Conservation (phyloP, 2,329 filamentous ascomycete genomes). For the Hirsutella thompsonii region DNA sequence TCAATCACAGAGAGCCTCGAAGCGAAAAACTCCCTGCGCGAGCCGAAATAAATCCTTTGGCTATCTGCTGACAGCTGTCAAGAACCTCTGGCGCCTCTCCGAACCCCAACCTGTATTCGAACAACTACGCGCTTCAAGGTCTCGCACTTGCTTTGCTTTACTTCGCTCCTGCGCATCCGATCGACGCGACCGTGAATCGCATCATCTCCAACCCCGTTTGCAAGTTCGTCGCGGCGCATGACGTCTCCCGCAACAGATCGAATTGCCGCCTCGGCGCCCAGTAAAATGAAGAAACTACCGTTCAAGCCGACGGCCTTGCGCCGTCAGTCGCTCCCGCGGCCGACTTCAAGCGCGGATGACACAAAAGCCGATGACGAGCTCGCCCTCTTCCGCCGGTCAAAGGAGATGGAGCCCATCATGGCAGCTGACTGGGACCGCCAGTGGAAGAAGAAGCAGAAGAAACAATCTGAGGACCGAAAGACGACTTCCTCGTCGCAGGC, state of each 20-base stretch:
- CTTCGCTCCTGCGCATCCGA: background rate
- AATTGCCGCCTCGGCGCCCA: conserved; percentile 9
- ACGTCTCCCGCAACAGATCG: conserved; percentile 9
- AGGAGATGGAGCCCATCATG: conserved; percentile 33
- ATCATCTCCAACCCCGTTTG: conserved; percentile 9
- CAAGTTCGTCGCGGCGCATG: too few relatives aligned
- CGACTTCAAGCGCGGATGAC: conserved; percentile 6
- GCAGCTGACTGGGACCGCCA: conserved; percentile 24
- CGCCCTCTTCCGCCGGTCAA: conserved; percentile 35
- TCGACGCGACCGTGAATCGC: background rate
- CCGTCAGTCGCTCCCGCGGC: conserved; percentile 15
- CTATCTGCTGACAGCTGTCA: too few relatives aligned
- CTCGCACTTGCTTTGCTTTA: background rate
- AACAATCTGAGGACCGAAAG: conserved; percentile 8
- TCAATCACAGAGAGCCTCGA: too few relatives aligned
- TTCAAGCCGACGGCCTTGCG: conserved; percentile 36
- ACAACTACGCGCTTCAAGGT: too few relatives aligned
- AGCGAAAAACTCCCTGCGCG: too few relatives aligned
- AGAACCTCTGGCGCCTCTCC: too few relatives aligned
- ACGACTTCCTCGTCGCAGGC: conserved; percentile 4
- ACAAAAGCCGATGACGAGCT: conserved; percentile 20
- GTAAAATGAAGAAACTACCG: conserved; percentile 28
- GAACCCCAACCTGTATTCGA: too few relatives aligned
- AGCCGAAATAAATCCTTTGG: too few relatives aligned
- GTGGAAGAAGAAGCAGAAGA: conserved; percentile 13